A percentile compares a stretch with the other conserved stretches of the same genome.
These are phyloP conservation scores for Nakazawaea peltata DNA, from an alignment of 805 yeast genomes.

Conservation along the genomic window DNA sequence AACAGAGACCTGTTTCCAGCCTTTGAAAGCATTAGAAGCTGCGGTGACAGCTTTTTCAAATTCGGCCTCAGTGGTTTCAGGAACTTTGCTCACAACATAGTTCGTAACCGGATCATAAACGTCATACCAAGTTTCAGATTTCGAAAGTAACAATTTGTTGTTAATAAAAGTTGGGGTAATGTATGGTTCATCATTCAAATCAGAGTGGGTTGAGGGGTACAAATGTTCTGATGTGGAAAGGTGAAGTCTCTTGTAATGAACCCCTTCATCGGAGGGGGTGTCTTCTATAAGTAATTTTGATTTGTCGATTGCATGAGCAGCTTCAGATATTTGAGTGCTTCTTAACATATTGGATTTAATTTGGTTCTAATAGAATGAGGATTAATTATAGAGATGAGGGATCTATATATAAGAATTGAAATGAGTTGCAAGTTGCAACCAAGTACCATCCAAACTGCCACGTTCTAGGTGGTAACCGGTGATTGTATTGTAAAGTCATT, in stretches of 20 bases:
- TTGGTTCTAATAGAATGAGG: background rate
- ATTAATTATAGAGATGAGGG: too few species aligned
- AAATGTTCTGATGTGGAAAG: slow-evolving; percentile 25
- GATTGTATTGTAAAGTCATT: too few species aligned
- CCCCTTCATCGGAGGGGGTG: background rate
- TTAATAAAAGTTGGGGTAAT: slow-evolving; percentile 43
- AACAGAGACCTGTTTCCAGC: slow-evolving; percentile 44
- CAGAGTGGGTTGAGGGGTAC: slow-evolving; percentile 36
- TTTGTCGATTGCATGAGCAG: background rate
- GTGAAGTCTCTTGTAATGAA: slow-evolving; percentile 5
- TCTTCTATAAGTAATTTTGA: too few species aligned
- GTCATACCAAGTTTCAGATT: slow-evolving; percentile 53
- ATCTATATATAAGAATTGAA: too few species aligned
- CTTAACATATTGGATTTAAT: background rate
- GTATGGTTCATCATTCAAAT: slow-evolving; percentile 32
- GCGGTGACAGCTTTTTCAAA: slow-evolving; percentile 57
- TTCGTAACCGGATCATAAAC: slow-evolving; percentile 74
- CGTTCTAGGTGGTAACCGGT: too few species aligned
- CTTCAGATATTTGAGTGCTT: background rate
- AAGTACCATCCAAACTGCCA: too few species aligned
- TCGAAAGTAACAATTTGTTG: slow-evolving; percentile 41
- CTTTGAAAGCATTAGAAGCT: slow-evolving; percentile 54
- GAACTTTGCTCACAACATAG: slow-evolving; percentile 56
- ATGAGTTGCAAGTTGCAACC: too few species aligned
- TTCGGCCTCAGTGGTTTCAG: slow-evolving; percentile 63